These are phyloP conservation scores for Polygonum aviculare DNA, from an alignment of 148 eudicot species.

Conservation along the genomic window DNA sequence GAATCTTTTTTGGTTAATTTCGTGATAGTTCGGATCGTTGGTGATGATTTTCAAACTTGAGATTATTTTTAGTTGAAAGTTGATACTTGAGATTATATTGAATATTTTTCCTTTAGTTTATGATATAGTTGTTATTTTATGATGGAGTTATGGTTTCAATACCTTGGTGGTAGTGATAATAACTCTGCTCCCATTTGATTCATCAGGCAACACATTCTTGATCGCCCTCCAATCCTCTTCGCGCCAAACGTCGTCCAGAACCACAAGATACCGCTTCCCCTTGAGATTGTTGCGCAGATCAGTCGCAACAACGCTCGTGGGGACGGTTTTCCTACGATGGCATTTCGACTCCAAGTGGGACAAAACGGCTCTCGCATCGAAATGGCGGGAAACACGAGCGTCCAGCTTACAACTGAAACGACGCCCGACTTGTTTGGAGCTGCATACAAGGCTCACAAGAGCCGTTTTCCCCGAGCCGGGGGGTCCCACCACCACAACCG, in stretches of 20 bases:
- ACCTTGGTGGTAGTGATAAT: not conserved
- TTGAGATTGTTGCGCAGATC: not conserved
- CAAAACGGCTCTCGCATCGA: not conserved
- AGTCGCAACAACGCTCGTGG: not conserved
- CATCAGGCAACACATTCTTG: not conserved
- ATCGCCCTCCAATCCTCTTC: not conserved
- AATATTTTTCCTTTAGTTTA: too few relatives aligned
- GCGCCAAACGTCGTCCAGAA: not conserved
- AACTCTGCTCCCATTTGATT: not conserved
- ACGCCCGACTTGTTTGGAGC: not conserved
- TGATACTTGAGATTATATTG: too few relatives aligned
- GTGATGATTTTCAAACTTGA: too few relatives aligned
- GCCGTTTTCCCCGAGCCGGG: not conserved
- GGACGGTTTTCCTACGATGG: not conserved
- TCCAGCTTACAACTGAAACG: not conserved
- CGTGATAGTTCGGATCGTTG: too few relatives aligned
- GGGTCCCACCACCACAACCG: not conserved
- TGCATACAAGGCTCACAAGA: not conserved
- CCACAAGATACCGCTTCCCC: not conserved
- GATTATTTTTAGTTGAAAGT: too few relatives aligned
- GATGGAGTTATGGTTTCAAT: too few relatives aligned
- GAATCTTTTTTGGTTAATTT: too few relatives aligned
- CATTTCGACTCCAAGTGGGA: not conserved
- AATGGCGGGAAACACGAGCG: not conserved
- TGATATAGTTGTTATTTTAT: too few relatives aligned